Evolutionary conservation across 495 filamentous ascomycete species (phyloP), one percentile per base, ranked within the genome.

Genomic region (Cercophora samala): DNA sequence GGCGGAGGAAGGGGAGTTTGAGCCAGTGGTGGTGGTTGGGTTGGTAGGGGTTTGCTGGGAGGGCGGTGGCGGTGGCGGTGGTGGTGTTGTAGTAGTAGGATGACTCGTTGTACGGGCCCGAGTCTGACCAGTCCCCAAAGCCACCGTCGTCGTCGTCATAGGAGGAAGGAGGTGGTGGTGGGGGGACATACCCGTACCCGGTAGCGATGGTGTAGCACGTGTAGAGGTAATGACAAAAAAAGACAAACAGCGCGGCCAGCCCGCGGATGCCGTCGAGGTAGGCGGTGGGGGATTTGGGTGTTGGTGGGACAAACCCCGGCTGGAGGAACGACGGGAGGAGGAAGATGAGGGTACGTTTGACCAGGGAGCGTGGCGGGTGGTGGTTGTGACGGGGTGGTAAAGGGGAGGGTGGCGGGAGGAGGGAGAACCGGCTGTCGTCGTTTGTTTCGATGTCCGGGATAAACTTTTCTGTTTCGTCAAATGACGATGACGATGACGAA

Each of bases 1-100:
- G 80, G 61, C 89, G 83, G 9, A 91, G 22, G 67, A 93, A 83
- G 11, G 89, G 90, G 3, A 92, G 77, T 70, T 89, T 84, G 63
- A 88, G 81, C 58, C 87, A 64, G 60, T 80, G 74, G 63, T 75
- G 75, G 66, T 80, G 74, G 51, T 67, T 66, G 15, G 69, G 62
- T 19, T 59, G 60, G 60, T 65, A 68, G 64, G 58, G 17, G n/a
- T 23, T 60, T 3, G 58, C 22, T 8, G 58, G 58, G 23, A 25
- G 54, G 18, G 23, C 3, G 13, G 37, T 46, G 81, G 23, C 3
- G 13, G 37, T 46, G 81, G 64, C 75, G 75, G 66, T 80, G 74
- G 42, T 67, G 18, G 23, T 46, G 37, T 2, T 46, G 37, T 13
- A 9, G 37, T 58, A 21, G 54, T 5, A 24, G n/a, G 54, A 3